Conservation (phyloP, 2,329 filamentous ascomycete genomes). For the Calonectria ilicicola region DNA sequence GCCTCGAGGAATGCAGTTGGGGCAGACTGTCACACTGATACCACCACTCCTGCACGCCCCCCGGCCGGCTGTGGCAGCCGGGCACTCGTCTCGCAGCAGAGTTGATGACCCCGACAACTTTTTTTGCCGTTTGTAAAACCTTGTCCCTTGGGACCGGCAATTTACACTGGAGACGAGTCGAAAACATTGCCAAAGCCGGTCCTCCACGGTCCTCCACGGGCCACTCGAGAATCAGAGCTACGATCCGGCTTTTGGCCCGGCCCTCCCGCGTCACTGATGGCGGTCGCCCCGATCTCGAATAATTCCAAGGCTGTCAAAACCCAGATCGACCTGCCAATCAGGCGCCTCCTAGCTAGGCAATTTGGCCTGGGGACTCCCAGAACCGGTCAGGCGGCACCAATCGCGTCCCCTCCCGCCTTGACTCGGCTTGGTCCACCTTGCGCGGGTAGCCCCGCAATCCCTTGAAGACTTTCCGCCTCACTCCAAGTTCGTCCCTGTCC, state of each 20-base stretch:
- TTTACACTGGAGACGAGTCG: not conserved
- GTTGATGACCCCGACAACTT: conserved; percentile 30
- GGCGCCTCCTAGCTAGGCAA: conserved; percentile 21
- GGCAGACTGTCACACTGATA: conserved; percentile 34
- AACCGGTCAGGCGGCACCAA: conserved; percentile 46
- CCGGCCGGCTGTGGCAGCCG: conserved; percentile 21
- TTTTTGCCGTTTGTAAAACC: conserved; percentile 32
- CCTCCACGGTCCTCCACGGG: not conserved
- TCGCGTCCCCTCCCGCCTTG: conserved; percentile 44
- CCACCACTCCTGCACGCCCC: conserved; percentile 25
- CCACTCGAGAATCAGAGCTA: not conserved
- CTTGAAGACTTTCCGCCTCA: conserved; percentile 43
- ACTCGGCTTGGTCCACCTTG: conserved; percentile 39
- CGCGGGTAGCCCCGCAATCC: conserved; percentile 43
- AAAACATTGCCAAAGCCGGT: not conserved
- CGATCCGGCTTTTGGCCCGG: conserved; percentile 2
- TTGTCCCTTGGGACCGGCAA: conserved; percentile 35
- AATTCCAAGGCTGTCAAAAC: conserved; percentile 30
- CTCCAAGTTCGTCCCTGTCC: conserved; percentile 33
- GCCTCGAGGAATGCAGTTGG: conserved; percentile 28
- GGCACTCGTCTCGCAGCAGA: conserved; percentile 25
- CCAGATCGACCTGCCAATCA: conserved; percentile 41
- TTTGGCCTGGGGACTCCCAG: conserved; percentile 36
- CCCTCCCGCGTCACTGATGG: conserved; percentile 9
- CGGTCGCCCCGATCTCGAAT: conserved; percentile 27